These are phyloP conservation scores for Anthracocystis walkeri DNA, from an alignment of 1,284 basidiomycete species.

Conservation along the genomic window DNA sequence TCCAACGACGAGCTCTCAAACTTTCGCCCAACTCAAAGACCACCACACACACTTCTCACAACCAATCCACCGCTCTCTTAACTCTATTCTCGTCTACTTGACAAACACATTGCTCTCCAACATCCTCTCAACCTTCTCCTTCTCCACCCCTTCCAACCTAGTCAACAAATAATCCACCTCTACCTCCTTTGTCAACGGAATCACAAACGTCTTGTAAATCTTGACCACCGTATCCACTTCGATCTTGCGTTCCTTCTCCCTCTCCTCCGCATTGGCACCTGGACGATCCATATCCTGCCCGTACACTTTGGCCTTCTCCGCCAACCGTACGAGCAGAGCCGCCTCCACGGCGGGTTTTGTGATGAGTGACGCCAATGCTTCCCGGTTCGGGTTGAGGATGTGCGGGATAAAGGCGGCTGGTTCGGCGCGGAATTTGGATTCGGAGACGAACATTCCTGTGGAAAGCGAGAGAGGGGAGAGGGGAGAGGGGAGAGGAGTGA, in stretches of 20 bases:
- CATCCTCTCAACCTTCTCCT: constrained; percentile 28
- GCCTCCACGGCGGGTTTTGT: constrained; percentile 96
- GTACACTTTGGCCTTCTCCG: constrained; percentile 91
- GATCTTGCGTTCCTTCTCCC: constrained; percentile 75
- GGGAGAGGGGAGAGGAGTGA: not conserved
- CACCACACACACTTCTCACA: too few relatives aligned
- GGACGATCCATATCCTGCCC: constrained; percentile 82
- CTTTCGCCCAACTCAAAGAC: too few relatives aligned
- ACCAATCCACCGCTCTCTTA: not conserved
- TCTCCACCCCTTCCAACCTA: constrained; percentile 29
- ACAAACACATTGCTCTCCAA: constrained; percentile 34
- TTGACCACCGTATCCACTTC: constrained; percentile 92
- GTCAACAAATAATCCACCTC: constrained; percentile 75
- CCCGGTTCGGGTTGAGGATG: constrained; percentile 83
- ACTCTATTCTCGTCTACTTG: constrained; percentile 7
- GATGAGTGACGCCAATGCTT: constrained; percentile 81
- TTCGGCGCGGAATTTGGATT: constrained; percentile 89
- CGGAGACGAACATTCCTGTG: constrained; percentile 96
- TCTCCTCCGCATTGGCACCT: constrained; percentile 29
- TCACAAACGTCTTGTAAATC: constrained; percentile 93
- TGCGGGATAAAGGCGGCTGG: constrained; percentile 91
- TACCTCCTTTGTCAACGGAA: constrained; percentile 96
- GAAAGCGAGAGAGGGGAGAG: not conserved
- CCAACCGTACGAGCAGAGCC: constrained; percentile 84
- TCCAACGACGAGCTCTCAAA: too few relatives aligned